Evolutionary conservation across 805 yeast genomes (phyloP), one percentile per base, ranked within the genome.

Genomic region (Spathaspora boniae): DNA sequence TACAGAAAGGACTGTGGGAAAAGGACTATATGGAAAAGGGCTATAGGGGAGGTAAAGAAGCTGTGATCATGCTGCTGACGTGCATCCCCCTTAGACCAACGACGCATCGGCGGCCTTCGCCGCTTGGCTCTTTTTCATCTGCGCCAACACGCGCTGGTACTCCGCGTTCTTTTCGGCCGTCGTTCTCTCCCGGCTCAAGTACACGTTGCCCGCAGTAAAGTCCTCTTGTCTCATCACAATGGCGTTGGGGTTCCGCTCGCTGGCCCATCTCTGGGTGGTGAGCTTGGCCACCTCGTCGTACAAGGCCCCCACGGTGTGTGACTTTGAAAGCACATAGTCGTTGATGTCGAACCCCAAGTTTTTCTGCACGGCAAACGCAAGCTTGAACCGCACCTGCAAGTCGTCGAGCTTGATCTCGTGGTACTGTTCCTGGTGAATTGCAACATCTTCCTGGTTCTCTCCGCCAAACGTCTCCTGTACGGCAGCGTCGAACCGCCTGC

Each of bases 181-280:
- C 36, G 64, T 60, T n/a, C 69, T 66, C 47, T 70, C 78, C 29
- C 72, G 62, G 38, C 73, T 78, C 41, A 79, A 62, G 42, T 70
- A 68, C 22, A 80, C 61, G 45, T 83, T 85, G 4, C 75, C 65
- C 26, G 82, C 77, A 20, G 59, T 65, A 50, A 77, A 83, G 29
- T 75, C 80, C 19, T 65, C 67, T 6, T 65, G 55, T 38, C 76
- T 64, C 46, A 86, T 65, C 42, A 79, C 77, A 37, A 86, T 75
- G 19, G 86, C 91, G 48, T 82, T 75, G n/a, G 93, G 88, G 49
- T 79, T 75, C 53, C 79, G 72, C 51, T 82, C 88, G 47, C 74
- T 75, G 44, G 62, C 71, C 51, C 63, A 62, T 47, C 69, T 64
- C 14, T 50, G 46, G 16, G 70, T 68, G 17, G 71, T 62, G n/a